A percentile compares a stretch with the other conserved stretches of the same genome.
These are phyloP conservation scores for Protoeuglena noctilucae DNA, from an alignment of 139 green algal species.

Conservation along the genomic window DNA sequence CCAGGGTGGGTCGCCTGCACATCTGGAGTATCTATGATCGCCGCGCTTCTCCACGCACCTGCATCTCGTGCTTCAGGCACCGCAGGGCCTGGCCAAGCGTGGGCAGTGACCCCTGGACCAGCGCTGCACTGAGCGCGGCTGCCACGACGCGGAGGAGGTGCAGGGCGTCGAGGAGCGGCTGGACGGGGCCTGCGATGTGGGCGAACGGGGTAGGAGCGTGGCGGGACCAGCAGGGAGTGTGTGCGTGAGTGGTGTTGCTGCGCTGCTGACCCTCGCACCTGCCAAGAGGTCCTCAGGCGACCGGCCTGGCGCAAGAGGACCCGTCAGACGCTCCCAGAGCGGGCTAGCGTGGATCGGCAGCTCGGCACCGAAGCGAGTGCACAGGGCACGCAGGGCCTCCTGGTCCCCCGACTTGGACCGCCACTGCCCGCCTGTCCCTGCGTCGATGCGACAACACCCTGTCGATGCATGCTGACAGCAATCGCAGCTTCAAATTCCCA, in stretches of 20 bases:
- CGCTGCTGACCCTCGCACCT: too few species aligned
- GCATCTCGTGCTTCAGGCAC: too few species aligned
- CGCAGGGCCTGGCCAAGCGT: not conserved
- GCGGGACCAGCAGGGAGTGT: too few species aligned
- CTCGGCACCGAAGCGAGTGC: conserved; percentile 13
- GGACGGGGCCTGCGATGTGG: conserved; percentile 1
- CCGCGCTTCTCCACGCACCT: too few species aligned
- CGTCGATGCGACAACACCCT: too few species aligned
- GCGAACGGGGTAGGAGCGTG: too few species aligned
- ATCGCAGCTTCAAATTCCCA: too few species aligned
- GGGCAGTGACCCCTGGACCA: conserved; percentile 38
- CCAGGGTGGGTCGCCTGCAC: too few species aligned
- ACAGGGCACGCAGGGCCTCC: conserved; percentile 40
- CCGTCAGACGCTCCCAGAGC: conserved; percentile 43
- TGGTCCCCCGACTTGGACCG: conserved; percentile 33
- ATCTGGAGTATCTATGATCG: too few species aligned
- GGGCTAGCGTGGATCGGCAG: conserved; percentile 39
- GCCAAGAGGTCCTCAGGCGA: not conserved
- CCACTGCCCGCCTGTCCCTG: too few species aligned
- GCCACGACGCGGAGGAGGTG: conserved; percentile 26
- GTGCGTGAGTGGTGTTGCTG: too few species aligned
- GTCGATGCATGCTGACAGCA: too few species aligned
- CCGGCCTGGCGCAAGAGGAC: conserved; percentile 14
- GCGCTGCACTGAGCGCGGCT: conserved; percentile 20
- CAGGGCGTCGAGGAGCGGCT: conserved; percentile 6